These are phyloP conservation scores for Drechmeria coniospora DNA, from an alignment of 2,329 filamentous ascomycete species.

Conservation along the genomic window DNA sequence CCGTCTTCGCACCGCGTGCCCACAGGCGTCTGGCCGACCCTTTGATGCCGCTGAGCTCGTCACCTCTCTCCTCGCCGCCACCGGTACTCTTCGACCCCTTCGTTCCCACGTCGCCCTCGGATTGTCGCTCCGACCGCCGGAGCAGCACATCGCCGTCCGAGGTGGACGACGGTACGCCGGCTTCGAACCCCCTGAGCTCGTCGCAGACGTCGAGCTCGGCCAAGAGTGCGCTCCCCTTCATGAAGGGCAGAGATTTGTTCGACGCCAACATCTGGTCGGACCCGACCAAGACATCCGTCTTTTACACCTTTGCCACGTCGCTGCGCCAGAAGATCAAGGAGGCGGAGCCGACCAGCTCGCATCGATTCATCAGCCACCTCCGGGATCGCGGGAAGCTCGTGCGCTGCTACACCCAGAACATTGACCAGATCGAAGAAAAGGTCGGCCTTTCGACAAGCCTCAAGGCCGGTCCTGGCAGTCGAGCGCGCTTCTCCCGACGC, in stretches of 20 bases:
- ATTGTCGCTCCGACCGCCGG: conserved; percentile 17
- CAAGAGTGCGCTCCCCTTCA: conserved; percentile 33
- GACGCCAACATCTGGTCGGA: conserved; percentile 57
- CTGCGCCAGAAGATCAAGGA: conserved; percentile 47
- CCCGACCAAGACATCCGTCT: conserved; percentile 50
- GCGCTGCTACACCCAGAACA: conserved; percentile 61
- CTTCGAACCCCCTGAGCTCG: conserved; percentile 20
- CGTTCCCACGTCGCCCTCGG: conserved; percentile 20
- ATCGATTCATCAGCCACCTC: conserved; percentile 53
- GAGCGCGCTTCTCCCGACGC: conserved; percentile 41
- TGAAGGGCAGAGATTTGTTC: conserved; percentile 58
- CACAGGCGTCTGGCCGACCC: conserved; percentile 9
- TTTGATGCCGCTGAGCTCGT: conserved; percentile 24
- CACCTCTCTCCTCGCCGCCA: conserved; percentile 42
- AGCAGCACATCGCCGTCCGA: conserved; percentile 28
- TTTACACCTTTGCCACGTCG: conserved; percentile 57
- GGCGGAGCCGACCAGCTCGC: conserved; percentile 48
- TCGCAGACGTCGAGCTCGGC: conserved; percentile 22
- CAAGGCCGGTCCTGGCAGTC: conserved; percentile 43
- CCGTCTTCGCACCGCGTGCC: conserved; percentile 9
- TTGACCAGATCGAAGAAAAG: conserved; percentile 57
- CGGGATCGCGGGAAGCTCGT: conserved; percentile 53
- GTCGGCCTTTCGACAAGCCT: conserved; percentile 52
- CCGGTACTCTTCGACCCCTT: conserved; percentile 36
- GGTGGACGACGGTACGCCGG: conserved; percentile 26